Evolutionary conservation across 352 stramenopile species (phyloP).

Genomic region (Phytophthora nicotianae): DNA sequence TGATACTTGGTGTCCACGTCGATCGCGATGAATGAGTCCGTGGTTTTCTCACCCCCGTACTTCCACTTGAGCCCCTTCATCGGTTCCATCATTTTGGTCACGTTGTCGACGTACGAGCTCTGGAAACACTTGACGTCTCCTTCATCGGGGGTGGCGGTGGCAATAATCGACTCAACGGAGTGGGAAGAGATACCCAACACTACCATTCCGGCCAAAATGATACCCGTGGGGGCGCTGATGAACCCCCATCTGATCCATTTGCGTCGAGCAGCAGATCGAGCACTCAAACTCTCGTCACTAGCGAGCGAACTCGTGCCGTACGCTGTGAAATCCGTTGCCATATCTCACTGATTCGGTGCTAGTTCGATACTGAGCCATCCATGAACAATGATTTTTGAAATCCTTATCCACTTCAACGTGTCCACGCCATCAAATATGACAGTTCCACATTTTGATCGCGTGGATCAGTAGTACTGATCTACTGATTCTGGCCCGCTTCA

Average conservation of each 20-base stretch:
- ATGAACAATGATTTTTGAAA: too few species aligned
- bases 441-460: neutral
- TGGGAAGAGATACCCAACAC: constrained; percentile 11
- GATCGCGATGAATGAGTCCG: constrained; percentile 51
- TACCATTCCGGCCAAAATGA: constrained; percentile 2
- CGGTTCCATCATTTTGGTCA: constrained; percentile 68
- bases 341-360: constrained; percentile 4
- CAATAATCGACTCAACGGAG: constrained; percentile 8
- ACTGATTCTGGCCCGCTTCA: too few species aligned
- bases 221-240: constrained; percentile 17
- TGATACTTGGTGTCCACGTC: constrained; percentile 59
- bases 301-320: constrained; percentile 50
- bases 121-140: constrained; percentile 55
- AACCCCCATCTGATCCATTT: constrained; percentile 34
- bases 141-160: constrained; percentile 11
- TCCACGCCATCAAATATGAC: constrained; percentile 14
- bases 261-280: constrained; percentile 13
- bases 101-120: constrained; percentile 63
- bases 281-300: constrained; percentile 28
- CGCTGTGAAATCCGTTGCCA: constrained; percentile 34
- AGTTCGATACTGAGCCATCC: constrained; percentile 19
- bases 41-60: constrained; percentile 1
- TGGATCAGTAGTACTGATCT: too few species aligned
- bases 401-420: constrained; percentile 9
- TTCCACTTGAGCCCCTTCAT: constrained; percentile 56